Evolutionary conservation across 2,329 filamentous ascomycete species (phyloP), one percentile per base, ranked within the genome.

Genomic region (Cercospora sojina): DNA sequence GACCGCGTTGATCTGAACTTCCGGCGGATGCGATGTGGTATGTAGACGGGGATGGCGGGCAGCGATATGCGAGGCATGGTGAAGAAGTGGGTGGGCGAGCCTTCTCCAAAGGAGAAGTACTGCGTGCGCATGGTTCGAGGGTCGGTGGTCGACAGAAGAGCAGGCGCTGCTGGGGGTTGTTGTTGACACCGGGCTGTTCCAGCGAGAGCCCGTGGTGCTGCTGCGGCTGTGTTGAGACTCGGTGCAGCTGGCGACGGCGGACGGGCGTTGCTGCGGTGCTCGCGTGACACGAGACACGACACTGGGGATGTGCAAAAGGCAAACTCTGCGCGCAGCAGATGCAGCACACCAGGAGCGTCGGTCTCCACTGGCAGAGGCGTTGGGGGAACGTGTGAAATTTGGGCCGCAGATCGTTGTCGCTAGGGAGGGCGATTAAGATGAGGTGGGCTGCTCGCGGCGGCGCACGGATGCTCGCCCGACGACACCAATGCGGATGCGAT

Each of bases 1-100:
- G 89, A 91, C 69, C 78, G 77, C 64, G 82, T 83, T 51, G 80
- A 80, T 66, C 89, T 84, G 77, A 90, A 83, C 79, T 86, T 88
- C 74, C 89, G 82, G 72, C 88, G 87, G 76, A 90, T 82, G 70
- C 88, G 84, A 78, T 89, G 87, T 58, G 88, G 88, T 57, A 90
- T 81, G 69, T 85, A 80, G 76, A 80, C 80, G 64, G 82, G 81
- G 73, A 85, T 72, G 59, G 80, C 80, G 12, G 82, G 79, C 73
- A 78, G 80, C 43, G 83, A 82, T 65, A 83, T 71, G 66, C 79
- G 80, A 65, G 79, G 72, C 58, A 75, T 75, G 70, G 79, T 76
- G 70, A 83, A 77, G 79, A 81, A 81, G 69, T 73, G 73, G 65
- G 75, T 74, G 53, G 75, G 74, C 64, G 75, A 74, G 64, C 74